Evolutionary conservation across 2,329 filamentous ascomycete species (phyloP).

Genomic region (Fusarium nelsonii): DNA sequence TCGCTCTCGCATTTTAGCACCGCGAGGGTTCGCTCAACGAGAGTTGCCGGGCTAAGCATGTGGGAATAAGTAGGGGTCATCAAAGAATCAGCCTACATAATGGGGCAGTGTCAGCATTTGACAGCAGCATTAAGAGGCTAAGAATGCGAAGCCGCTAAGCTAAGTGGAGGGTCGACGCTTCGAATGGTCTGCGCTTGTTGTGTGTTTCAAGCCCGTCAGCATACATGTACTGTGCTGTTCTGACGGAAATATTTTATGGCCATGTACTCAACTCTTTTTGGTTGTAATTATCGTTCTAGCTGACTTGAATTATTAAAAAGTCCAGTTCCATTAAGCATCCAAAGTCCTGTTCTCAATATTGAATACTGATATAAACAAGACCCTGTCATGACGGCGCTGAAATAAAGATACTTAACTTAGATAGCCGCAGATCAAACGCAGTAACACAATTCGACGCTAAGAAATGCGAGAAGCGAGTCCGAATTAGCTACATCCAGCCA

Average conservation of each 20-base stretch:
- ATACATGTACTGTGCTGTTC: neutral
- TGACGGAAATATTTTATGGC: neutral
- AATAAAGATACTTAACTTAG: neutral
- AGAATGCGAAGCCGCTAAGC: slow-evolving; percentile 1
- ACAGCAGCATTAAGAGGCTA: neutral
- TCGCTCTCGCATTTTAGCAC: slow-evolving; percentile 26
- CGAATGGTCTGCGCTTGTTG: neutral
- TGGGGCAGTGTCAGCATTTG: slow-evolving; percentile 31
- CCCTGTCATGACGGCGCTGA: neutral
- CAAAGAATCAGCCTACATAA: slow-evolving; percentile 28
- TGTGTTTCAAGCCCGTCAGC: slow-evolving; percentile 7
- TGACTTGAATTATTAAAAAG: neutral
- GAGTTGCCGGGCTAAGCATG: neutral
- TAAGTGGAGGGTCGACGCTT: neutral
- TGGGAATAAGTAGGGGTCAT: slow-evolving; percentile 6
- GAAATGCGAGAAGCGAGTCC: slow-evolving; percentile 32
- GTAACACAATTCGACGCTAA: slow-evolving; percentile 2
- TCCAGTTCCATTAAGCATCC: neutral
- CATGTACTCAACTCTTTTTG: neutral
- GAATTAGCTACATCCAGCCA: slow-evolving; percentile 7
- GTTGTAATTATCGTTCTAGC: neutral
- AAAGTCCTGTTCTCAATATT: neutral
- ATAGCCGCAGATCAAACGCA: neutral
- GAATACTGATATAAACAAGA: neutral
- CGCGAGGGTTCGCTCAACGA: neutral